phyloP scores from a whole-genome alignment of 768 basidiomycete genomes.

The Stropharia rugosoannulata region DNA sequence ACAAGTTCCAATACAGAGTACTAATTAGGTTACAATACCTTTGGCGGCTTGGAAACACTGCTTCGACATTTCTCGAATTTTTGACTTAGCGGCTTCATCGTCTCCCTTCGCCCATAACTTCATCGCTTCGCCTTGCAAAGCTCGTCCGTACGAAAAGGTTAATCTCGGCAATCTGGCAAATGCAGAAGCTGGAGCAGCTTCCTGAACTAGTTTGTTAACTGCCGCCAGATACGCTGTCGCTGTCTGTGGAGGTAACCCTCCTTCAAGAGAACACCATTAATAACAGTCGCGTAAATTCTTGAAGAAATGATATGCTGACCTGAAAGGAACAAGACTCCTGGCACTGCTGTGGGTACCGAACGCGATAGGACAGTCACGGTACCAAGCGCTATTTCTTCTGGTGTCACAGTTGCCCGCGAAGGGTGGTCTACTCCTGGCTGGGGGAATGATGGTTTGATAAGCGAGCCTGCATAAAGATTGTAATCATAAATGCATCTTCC shows the following conservation, averaged over 20 bases:
- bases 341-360: constrained; percentile 42
- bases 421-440: constrained; percentile 46
- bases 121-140: constrained; percentile 50
- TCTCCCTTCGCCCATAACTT: constrained; percentile 46
- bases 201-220: constrained; percentile 36
- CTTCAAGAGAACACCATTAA: constrained; percentile 20
- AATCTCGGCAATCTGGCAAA: constrained; percentile 41
- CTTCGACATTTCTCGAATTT: constrained; percentile 42
- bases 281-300: neutral
- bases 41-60: constrained; percentile 41
- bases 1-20: neutral
- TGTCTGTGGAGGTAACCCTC: constrained; percentile 40
- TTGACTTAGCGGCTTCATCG: constrained; percentile 33
- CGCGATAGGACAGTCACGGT: constrained; percentile 45
- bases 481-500: neutral
- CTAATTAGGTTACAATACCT: constrained; percentile 17
- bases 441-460: constrained; percentile 53
- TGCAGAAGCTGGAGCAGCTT: constrained; percentile 30
- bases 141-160: constrained; percentile 50
- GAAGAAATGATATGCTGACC: constrained; percentile 26
- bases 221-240: constrained; percentile 41
- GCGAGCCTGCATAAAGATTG: constrained; percentile 32
- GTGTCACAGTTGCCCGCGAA: constrained; percentile 31
- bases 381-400: constrained; percentile 43
- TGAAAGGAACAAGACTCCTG: constrained; percentile 50